phyloP scores from a whole-genome alignment of 2,329 filamentous ascomycete species.

The Fusarium graminum region DNA sequence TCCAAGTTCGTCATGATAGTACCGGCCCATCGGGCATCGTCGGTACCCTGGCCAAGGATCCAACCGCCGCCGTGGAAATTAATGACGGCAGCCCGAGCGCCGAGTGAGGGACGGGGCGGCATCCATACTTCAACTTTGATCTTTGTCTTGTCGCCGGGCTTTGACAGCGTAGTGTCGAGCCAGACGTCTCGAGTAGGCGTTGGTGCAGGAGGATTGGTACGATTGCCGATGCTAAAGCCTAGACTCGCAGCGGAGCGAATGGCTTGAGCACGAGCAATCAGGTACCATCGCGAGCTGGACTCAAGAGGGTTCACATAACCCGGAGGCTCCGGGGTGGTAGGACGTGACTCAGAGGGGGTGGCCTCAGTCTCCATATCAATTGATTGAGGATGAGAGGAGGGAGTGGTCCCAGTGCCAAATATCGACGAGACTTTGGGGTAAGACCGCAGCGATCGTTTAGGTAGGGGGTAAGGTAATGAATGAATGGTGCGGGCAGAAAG shows the following conservation, averaged over 20 bases:
- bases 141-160: slow-evolving; percentile 53
- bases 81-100: slow-evolving; percentile 67
- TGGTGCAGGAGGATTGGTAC: slow-evolving; percentile 57
- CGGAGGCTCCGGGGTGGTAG: slow-evolving; percentile 51
- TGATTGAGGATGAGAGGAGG: slow-evolving; percentile 19
- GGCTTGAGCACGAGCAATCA: slow-evolving; percentile 58
- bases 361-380: slow-evolving; percentile 48
- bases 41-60: slow-evolving; percentile 71
- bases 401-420: slow-evolving; percentile 22
- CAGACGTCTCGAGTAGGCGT: slow-evolving; percentile 56
- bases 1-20: slow-evolving; percentile 65
- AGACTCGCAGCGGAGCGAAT: slow-evolving; percentile 60
- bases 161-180: slow-evolving; percentile 59
- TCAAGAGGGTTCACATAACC: slow-evolving; percentile 62
- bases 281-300: slow-evolving; percentile 59
- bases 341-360: slow-evolving; percentile 48
- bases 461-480: slow-evolving; percentile 1
- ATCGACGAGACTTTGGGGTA: slow-evolving; percentile 20
- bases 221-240: slow-evolving; percentile 59
- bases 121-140: slow-evolving; percentile 64
- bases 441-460: slow-evolving; percentile 29
- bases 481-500: slow-evolving; percentile 15
- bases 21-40: slow-evolving; percentile 72
- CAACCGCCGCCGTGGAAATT: slow-evolving; percentile 79
- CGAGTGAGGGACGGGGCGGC: slow-evolving; percentile 52